Conservation (phyloP, 495 filamentous ascomycete species). For the Mycothermus thermophilus region DNA sequence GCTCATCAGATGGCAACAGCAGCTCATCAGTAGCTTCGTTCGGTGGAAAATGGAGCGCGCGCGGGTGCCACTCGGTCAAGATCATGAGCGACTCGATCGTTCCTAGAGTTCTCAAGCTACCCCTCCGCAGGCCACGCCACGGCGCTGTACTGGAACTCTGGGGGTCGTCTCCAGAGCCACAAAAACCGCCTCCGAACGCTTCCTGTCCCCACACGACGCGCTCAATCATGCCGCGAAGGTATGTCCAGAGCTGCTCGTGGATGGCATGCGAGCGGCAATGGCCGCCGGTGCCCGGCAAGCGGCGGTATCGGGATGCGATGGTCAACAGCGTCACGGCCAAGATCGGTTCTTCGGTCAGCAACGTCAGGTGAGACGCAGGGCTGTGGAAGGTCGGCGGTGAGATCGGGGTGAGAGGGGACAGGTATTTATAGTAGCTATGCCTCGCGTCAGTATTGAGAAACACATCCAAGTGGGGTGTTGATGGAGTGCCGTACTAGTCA, state of each 20-base stretch:
- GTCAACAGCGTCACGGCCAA: conserved; percentile 80
- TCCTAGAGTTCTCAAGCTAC: conserved; percentile 74
- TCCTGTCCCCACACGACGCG: conserved; percentile 92
- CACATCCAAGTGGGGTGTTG: not conserved
- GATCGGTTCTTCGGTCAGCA: conserved; percentile 84
- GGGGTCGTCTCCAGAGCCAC: conserved; percentile 57
- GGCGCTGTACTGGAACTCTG: conserved; percentile 49
- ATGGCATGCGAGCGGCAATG: conserved; percentile 77
- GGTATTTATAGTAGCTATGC: conserved; percentile 69
- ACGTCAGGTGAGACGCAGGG: conserved; percentile 53
- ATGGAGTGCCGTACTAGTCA: conserved; percentile 50
- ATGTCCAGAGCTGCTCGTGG: conserved; percentile 91
- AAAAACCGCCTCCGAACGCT: conserved; percentile 78
- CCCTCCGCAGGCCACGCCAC: conserved; percentile 47
- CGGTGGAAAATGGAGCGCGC: conserved; percentile 88
- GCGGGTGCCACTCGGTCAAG: conserved; percentile 92
- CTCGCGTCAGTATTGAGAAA: conserved; percentile 3
- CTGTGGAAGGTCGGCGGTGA: conserved; percentile 70
- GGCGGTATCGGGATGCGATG: conserved; percentile 74
- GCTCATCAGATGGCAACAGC: conserved; percentile 36
- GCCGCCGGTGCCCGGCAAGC: conserved; percentile 65
- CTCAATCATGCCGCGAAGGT: conserved; percentile 85
- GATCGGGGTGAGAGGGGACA: conserved; percentile 84
- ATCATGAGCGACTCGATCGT: conserved; percentile 90
- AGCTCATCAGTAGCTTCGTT: conserved; percentile 56